phyloP scores from a whole-genome alignment of 202 grass and related monocot species.

The Musa balbisiana region DNA sequence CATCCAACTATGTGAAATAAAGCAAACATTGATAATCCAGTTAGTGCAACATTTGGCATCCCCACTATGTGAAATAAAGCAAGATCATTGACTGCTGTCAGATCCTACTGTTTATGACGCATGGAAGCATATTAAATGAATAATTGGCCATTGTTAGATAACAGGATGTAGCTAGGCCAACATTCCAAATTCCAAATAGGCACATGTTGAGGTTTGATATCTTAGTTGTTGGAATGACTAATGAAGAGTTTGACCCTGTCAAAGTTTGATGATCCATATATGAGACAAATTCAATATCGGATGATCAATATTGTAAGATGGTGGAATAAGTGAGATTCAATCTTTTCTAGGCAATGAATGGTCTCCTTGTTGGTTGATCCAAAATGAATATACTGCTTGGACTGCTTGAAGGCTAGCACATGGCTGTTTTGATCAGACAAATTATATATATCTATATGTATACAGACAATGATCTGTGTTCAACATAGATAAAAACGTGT shows the following conservation, averaged over 20 bases:
- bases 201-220: neutral
- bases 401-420: neutral
- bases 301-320: neutral
- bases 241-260: too few relatives aligned
- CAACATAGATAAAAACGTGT: too few relatives aligned
- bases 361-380: too few relatives aligned
- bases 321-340: neutral
- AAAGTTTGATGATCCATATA: too few relatives aligned
- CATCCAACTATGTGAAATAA: neutral
- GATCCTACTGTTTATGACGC: neutral
- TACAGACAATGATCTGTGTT: too few relatives aligned
- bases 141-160: neutral
- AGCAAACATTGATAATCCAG: neutral
- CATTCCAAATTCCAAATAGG: neutral
- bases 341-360: neutral
- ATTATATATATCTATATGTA: too few relatives aligned
- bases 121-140: neutral
- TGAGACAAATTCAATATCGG: too few relatives aligned
- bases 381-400: neutral
- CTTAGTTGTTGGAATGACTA: neutral
- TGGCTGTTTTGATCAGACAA: too few relatives aligned
- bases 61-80: too few relatives aligned
- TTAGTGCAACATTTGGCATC: too few relatives aligned
- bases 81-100: neutral
- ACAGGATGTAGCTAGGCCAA: neutral